These are phyloP conservation scores for Spathaspora sp. DNA, from an alignment of 1,139 yeast genomes.

Conservation along the genomic window DNA sequence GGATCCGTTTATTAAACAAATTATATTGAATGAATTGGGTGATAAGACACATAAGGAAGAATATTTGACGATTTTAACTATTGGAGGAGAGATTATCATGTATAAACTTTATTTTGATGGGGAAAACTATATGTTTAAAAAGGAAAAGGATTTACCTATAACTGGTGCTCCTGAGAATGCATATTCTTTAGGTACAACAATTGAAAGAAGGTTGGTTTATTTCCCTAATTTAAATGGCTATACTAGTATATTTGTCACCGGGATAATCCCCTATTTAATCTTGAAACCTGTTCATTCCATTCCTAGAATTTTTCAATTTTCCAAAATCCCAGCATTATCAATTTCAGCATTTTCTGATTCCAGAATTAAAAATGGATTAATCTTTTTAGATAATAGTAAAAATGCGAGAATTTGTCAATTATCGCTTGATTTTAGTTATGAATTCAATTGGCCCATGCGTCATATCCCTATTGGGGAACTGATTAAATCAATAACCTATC, in stretches of 20 bases:
- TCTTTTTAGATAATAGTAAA: conserved; percentile 69
- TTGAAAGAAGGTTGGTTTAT: conserved; percentile 68
- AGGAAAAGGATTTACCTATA: conserved; percentile 45
- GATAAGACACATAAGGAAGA: conserved; percentile 53
- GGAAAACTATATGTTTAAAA: conserved; percentile 46
- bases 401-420: conserved; percentile 72
- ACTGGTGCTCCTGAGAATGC: conserved; percentile 83
- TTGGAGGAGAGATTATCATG: conserved; percentile 74
- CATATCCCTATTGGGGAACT: conserved; percentile 58
- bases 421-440: conserved; percentile 52
- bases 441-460: conserved; percentile 64
- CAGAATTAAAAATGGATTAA: conserved; percentile 51
- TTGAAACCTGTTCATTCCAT: conserved; percentile 62
- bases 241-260: conserved; percentile 69
- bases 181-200: conserved; percentile 62
- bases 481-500: conserved; percentile 70
- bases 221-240: conserved; percentile 58
- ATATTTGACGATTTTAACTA: conserved; percentile 67
- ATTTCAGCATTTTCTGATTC: conserved; percentile 51
- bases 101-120: conserved; percentile 61
- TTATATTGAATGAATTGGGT: conserved; percentile 66
- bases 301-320: conserved; percentile 69
- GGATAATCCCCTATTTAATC: conserved; percentile 69
- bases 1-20: conserved; percentile 75
- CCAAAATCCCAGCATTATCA: conserved; percentile 62